Base-by-base conservation (phyloP, 2,329 filamentous ascomycete genomes). In the Hirsutella minnesotensis region DNA sequence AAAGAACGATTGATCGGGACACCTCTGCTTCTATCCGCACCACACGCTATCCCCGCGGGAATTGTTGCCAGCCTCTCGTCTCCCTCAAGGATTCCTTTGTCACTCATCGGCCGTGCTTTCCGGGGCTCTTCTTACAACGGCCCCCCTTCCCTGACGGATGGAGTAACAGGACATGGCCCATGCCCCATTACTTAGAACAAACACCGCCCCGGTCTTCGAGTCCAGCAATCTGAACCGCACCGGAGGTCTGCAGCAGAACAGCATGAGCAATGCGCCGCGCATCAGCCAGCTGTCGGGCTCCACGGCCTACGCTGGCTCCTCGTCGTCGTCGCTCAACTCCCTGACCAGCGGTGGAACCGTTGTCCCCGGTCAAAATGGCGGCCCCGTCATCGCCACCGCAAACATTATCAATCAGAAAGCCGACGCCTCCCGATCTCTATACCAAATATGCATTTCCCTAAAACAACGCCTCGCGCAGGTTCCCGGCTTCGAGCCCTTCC, bases 401-500 rank as follows among this genome's bases (percentile, higher is more conserved):
- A 95, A 95, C 63, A 94, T 98, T 61, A 95, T 98, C 72, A 98
- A 98, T 66, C 86, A 90, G 64, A 85, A 86, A 60, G 92, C 89
- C 60, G 89, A 95, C 61, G 89, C 92, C 51, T 86, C 86, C 44
- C 77, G 83, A 46, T 95, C 89, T 10, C 77, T 98, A 20, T 98
- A 95, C 64, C 90, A 96, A 64, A 95, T 94, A 62, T 96, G 92
- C 61, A 75, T 94, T 51, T 80, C 82, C 42, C 71, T 96, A 47
- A 86, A 86, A 59, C 80, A 83, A 65, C 80, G 92, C 49, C 70
- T 98, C 47, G 74, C 80, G 44, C 82, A 83, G 51, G 88, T 96
- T 9, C 88, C 88, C 4, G 83, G 78, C 45, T 95, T 96, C 58
- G 80, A 87, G 48, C 69, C 72, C 16, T 83, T 83, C 59, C 67